Evolutionary conservation across 306 rosid species (phyloP).

Genomic region (Cicer yamashitae): DNA sequence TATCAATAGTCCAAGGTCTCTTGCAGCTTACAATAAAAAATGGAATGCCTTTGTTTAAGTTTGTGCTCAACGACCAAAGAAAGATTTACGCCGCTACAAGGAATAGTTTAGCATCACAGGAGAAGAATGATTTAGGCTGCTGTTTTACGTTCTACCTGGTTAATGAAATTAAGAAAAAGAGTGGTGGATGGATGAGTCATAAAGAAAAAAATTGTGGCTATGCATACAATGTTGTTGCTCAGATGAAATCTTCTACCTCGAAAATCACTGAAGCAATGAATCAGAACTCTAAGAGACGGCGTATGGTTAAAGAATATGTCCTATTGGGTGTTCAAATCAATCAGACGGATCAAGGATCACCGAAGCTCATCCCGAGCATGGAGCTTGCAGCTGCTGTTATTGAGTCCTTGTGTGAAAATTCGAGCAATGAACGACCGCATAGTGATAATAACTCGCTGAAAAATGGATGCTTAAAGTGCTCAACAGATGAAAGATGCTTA

Average conservation of each 20-base stretch:
- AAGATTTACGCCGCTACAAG: slow-evolving; percentile 71
- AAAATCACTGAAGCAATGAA: slow-evolving; percentile 47
- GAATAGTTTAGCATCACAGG: slow-evolving; percentile 59
- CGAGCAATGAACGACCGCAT: slow-evolving; percentile 40
- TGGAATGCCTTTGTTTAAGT: slow-evolving; percentile 78
- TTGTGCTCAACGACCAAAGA: slow-evolving; percentile 68
- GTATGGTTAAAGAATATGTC: slow-evolving; percentile 58
- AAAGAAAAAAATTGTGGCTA: slow-evolving; percentile 64
- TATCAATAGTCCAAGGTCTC: slow-evolving; percentile 65
- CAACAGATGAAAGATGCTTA: slow-evolving; percentile 48
- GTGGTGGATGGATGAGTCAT: slow-evolving; percentile 77
- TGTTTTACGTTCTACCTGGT: slow-evolving; percentile 77
- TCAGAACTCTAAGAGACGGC: slow-evolving; percentile 43
- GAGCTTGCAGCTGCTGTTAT: slow-evolving; percentile 85
- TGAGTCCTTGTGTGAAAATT: slow-evolving; percentile 56
- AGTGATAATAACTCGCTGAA: slow-evolving; percentile 43
- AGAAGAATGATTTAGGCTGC: slow-evolving; percentile 63
- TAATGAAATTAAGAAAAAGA: slow-evolving; percentile 80
- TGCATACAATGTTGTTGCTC: slow-evolving; percentile 72
- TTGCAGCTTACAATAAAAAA: slow-evolving; percentile 74
- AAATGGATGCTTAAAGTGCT: slow-evolving; percentile 48
- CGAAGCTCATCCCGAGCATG: slow-evolving; percentile 48
- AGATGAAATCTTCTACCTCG: slow-evolving; percentile 71
- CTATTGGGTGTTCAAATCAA: slow-evolving; percentile 64
- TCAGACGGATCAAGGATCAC: slow-evolving; percentile 62